A percentile compares a stretch with the other conserved stretches of the same genome.
Conservation (phyloP, 2,329 filamentous ascomycete genomes). For the Talaromyces sp. region DNA sequence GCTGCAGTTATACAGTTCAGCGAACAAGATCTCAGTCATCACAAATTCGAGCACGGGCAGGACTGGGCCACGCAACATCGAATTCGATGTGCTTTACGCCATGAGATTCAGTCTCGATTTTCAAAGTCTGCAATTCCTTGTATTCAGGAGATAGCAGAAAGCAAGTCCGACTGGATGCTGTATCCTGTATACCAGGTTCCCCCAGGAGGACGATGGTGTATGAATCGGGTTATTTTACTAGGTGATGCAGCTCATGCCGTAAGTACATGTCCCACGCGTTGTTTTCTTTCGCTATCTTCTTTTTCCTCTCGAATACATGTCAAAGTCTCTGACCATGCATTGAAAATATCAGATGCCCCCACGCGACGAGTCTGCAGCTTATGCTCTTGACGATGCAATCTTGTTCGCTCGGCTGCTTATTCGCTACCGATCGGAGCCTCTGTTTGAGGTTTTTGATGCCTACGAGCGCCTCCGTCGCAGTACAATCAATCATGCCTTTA, state of each 20-base stretch:
- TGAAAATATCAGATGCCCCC: constrained; percentile 46
- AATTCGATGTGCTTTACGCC: constrained; percentile 38
- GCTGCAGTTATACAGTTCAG: constrained; percentile 44
- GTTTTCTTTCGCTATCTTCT: too few species aligned
- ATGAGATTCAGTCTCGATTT: constrained; percentile 42
- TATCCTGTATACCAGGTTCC: constrained; percentile 49
- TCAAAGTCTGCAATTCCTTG: constrained; percentile 38
- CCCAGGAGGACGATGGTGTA: constrained; percentile 43
- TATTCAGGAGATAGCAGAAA: constrained; percentile 40
- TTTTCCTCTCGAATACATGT: too few species aligned
- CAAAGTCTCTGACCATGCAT: constrained; percentile 10
- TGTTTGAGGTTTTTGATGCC: constrained; percentile 37
- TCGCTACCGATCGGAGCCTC: constrained; percentile 35
- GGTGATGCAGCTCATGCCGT: constrained; percentile 54
- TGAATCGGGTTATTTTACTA: constrained; percentile 45
- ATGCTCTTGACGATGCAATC: constrained; percentile 50
- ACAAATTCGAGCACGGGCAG: constrained; percentile 32
- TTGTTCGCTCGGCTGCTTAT: constrained; percentile 45
- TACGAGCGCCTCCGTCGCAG: constrained; percentile 44
- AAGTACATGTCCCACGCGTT: constrained; percentile 25
- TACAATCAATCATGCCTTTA: constrained; percentile 44
- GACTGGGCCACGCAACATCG: constrained; percentile 38
- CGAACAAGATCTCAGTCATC: constrained; percentile 28
- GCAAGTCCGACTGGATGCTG: constrained; percentile 43
- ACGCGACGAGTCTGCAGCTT: constrained; percentile 49